Evolutionary conservation across 106 monocot species (phyloP), one percentile per base, ranked within the genome.

Genomic region (Gastrodia elata): DNA sequence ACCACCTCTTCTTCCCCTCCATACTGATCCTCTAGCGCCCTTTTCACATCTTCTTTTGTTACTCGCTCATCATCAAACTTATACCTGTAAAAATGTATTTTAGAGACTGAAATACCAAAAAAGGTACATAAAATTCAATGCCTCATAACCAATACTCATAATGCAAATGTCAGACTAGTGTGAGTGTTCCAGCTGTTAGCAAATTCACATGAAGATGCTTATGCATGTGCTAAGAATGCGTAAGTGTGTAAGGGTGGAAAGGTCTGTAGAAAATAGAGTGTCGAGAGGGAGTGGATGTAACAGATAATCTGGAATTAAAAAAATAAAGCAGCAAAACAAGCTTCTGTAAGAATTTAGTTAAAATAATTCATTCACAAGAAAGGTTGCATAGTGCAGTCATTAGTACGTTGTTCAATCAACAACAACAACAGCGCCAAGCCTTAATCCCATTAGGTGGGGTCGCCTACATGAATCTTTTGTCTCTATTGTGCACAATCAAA

Each of bases 1-100:
- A 38, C 18, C 24, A 89, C 94, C 87, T 94, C 94, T 80, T 94
- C 90, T 71, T 94, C 94, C 58, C 94, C 94, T 71, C 94, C 94
- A 82, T 90, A 94, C 64, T 94, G 94, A 74, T 90, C 94, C 78
- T 94, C 94, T 55, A 90, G 75, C 65, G 87, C 94, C 77, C 82
- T 87, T 76, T 90, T 90, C 33, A 72, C 37, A 74, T 90, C 90
- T 86, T 94, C 94, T 79, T 94, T 94, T 36, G 94, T 90, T 59
- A 94, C 94, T 27, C 94, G 77, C 80, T 94, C 94, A 81, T 94
- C 94, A 77, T 94, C 94, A 71, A 94, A 94, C 80, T 94, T 94
- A 71, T 78, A 94, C 94, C 94, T 94, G 77, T 46, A 40, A 58
- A 64, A 11, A 44, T 57, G 2, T 28, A 37, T 52, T n/a, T 61